A percentile compares a stretch with the other conserved stretches of the same genome.
Conservation (phyloP, 257 asterid species). For the Solanum gracilifrons region DNA sequence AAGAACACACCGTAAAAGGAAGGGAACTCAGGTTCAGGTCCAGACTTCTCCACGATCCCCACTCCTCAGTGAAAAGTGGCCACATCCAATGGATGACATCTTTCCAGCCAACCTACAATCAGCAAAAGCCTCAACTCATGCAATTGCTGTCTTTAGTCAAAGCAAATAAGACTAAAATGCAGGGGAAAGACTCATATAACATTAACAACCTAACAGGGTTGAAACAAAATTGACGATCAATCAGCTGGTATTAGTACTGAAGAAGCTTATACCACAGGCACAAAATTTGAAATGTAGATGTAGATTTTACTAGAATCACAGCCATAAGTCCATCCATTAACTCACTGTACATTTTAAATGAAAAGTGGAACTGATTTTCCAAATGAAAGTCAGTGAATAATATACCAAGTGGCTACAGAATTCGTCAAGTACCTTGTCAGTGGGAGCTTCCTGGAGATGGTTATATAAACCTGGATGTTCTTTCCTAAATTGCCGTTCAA, state of each 20-base stretch:
- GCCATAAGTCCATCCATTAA: neutral
- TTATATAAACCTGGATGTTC: slow-evolving; percentile 69
- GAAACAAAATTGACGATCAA: neutral
- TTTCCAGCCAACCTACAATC: slow-evolving; percentile 73
- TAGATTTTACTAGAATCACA: neutral
- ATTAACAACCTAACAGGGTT: neutral
- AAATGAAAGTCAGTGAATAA: neutral
- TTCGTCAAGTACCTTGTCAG: slow-evolving; percentile 38
- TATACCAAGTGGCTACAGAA: neutral
- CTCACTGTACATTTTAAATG: neutral
- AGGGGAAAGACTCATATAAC: neutral
- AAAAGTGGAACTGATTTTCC: neutral
- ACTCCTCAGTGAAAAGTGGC: slow-evolving; percentile 89
- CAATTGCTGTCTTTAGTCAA: neutral
- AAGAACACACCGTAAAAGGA: slow-evolving; percentile 72
- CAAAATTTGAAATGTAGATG: neutral
- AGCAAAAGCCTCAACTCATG: neutral
- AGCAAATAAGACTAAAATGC: neutral
- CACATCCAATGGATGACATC: slow-evolving; percentile 97
- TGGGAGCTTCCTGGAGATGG: slow-evolving; percentile 76
- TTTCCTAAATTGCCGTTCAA: slow-evolving; percentile 61
- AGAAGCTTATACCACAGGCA: neutral
- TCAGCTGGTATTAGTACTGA: neutral
- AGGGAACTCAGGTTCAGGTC: slow-evolving; percentile 68
- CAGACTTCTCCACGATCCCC: slow-evolving; percentile 87